Evolutionary conservation across 164 flowering plant genomes (phyloP).

Genomic region (Paratinospora sagittata): DNA sequence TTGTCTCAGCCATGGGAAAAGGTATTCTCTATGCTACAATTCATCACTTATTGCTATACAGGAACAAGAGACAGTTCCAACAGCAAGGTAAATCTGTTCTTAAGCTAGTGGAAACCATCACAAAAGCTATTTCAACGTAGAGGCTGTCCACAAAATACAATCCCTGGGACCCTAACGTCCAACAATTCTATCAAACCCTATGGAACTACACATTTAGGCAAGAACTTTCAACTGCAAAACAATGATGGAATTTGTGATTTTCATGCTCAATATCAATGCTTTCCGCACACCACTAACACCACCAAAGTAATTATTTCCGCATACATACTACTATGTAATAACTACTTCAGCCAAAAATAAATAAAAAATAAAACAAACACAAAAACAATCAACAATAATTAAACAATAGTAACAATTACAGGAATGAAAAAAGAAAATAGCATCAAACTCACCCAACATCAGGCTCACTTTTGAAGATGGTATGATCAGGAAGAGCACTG

Average conservation of each 20-base stretch:
- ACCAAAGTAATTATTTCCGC: background rate
- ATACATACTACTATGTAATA: no score
- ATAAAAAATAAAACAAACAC: background rate
- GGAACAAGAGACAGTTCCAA: no score
- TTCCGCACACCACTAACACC: background rate
- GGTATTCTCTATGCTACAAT: no score
- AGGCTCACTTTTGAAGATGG: constrained; percentile 72
- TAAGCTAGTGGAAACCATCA: no score
- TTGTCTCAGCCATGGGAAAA: no score
- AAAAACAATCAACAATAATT: background rate
- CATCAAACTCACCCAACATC: constrained; percentile 85
- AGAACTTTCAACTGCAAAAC: background rate
- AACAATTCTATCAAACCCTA: no score
- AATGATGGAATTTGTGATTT: background rate
- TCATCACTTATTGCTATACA: no score
- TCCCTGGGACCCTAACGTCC: no score
- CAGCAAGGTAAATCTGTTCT: no score
- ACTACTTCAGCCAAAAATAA: background rate
- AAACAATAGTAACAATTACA: background rate
- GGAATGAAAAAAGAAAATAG: background rate
- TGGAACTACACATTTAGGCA: no score
- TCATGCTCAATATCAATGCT: background rate
- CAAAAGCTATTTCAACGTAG: no score
- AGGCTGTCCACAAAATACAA: no score
- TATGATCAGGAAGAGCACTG: constrained; percentile 86